These are phyloP conservation scores for Tripterygium wilfordii DNA, from an alignment of 177 flowering plant genomes.

Conservation along the genomic window DNA sequence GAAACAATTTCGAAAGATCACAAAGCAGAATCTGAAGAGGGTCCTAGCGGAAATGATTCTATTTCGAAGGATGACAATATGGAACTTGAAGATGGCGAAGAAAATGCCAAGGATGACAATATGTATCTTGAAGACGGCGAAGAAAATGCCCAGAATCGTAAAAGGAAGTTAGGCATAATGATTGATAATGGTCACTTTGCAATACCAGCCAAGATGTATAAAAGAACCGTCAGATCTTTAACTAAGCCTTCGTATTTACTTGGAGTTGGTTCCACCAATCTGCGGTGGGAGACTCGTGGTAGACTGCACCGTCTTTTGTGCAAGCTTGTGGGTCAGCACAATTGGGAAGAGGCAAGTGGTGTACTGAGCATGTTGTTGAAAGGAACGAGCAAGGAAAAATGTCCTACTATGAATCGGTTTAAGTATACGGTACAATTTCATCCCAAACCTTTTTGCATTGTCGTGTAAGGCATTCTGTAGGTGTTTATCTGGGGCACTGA, in stretches of 20 bases:
- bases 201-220: constrained; percentile 5
- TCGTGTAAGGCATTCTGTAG: neutral
- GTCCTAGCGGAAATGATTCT: no score
- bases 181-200: neutral
- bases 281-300: constrained; percentile 27
- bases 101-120: no score
- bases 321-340: constrained; percentile 30
- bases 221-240: constrained; percentile 14
- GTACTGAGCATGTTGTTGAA: constrained; percentile 41
- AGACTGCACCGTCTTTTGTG: constrained; percentile 29
- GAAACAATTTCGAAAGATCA: no score
- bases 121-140: no score
- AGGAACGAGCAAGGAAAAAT: constrained; percentile 33
- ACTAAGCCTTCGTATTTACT: constrained; percentile 34
- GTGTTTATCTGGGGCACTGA: neutral
- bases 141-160: no score
- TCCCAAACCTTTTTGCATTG: neutral
- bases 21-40: no score
- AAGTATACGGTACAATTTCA: constrained; percentile 42
- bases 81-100: no score
- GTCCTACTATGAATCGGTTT: constrained; percentile 22
- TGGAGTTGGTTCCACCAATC: constrained; percentile 13
- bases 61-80: no score
- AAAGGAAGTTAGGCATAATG: neutral
- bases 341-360: constrained; percentile 62